These are phyloP conservation scores for Mycena vulgaris DNA, from an alignment of 768 basidiomycete species.

Conservation along the genomic window DNA sequence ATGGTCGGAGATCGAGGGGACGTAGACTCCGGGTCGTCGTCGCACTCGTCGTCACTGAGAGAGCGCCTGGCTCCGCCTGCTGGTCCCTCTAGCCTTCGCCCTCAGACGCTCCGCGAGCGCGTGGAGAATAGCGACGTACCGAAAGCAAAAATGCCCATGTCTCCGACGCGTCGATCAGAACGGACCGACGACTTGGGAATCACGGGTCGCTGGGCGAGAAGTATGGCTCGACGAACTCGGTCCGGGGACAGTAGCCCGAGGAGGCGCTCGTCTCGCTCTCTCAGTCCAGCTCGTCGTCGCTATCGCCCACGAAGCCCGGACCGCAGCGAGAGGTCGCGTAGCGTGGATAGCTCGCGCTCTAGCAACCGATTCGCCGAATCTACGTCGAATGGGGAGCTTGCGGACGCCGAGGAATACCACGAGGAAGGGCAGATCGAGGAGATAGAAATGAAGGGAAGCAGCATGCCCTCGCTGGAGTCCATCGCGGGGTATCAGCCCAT, in stretches of 20 bases:
- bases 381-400: no score
- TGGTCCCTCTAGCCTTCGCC: neutral
- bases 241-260: no score
- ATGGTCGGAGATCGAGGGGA: neutral
- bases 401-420: no score
- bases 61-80: neutral
- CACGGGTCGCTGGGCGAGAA: neutral
- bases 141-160: neutral
- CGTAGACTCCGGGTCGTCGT: neutral
- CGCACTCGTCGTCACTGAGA: neutral
- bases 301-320: no score
- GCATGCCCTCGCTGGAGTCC: no score
- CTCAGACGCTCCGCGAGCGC: neutral
- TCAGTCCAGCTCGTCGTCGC: neutral
- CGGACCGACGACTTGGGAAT: neutral
- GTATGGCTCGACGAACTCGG: neutral
- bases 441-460: no score
- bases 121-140: neutral
- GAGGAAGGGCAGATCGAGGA: no score
- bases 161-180: neutral
- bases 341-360: no score
- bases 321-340: no score
- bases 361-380: no score
- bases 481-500: no score
- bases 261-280: neutral